These are phyloP conservation scores for Phytophthora fragariae DNA, from an alignment of 352 stramenopile genomes.

Conservation along the genomic window DNA sequence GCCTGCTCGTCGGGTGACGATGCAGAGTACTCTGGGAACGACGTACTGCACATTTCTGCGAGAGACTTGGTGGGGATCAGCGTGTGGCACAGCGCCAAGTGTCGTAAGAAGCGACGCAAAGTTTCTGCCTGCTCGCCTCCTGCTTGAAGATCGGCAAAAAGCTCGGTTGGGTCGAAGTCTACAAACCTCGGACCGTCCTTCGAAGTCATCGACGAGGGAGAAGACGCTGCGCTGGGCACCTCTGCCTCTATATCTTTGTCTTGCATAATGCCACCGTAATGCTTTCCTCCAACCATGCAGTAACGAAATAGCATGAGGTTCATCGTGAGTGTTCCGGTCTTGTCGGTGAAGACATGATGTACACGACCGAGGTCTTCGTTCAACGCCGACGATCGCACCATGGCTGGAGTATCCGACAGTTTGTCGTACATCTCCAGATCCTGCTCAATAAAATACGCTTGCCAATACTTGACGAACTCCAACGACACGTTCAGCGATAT, in stretches of 20 bases:
- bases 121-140: constrained; percentile 46
- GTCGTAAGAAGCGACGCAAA: constrained; percentile 73
- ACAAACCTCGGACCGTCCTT: constrained; percentile 49
- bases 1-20: constrained; percentile 87
- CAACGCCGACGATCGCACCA: constrained; percentile 83
- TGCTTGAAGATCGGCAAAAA: constrained; percentile 64
- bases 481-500: constrained; percentile 99
- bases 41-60: constrained; percentile 79
- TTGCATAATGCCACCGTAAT: constrained; percentile 89
- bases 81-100: constrained; percentile 85
- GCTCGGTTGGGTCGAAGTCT: constrained; percentile 73
- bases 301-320: constrained; percentile 98
- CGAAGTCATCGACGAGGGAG: background rate
- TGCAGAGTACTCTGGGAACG: constrained; percentile 75
- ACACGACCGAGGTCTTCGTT: constrained; percentile 95
- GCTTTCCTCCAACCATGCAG: constrained; percentile 92
- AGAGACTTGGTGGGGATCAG: constrained; percentile 78
- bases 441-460: constrained; percentile 95
- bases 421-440: constrained; percentile 93
- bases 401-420: constrained; percentile 86
- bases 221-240: background rate
- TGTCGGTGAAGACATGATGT: constrained; percentile 94
- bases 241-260: constrained; percentile 60
- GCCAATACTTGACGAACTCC: constrained; percentile 96
- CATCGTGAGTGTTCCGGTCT: constrained; percentile 95